Evolutionary conservation across 108 stramenopile species (phyloP).

Genomic region (Cyclotella distinguenda): DNA sequence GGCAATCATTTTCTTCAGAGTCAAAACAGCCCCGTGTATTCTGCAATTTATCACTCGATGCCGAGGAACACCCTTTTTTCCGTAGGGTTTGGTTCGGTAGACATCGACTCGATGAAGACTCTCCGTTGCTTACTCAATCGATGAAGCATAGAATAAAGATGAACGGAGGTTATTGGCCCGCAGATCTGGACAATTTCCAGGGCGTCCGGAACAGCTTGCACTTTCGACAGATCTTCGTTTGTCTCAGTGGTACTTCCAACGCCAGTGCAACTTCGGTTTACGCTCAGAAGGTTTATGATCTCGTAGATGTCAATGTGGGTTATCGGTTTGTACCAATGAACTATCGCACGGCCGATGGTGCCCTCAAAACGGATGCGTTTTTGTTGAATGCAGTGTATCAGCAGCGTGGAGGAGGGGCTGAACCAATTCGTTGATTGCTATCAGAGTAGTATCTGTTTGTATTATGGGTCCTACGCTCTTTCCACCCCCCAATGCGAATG

Average conservation of each 20-base stretch:
- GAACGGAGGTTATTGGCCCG: slow-evolving; percentile 73
- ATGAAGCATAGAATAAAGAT: slow-evolving; percentile 53
- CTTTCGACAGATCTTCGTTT: slow-evolving; percentile 78
- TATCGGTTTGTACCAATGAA: slow-evolving; percentile 61
- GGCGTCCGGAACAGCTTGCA: slow-evolving; percentile 56
- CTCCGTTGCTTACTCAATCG: slow-evolving; percentile 62
- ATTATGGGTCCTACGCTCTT: too few relatives aligned
- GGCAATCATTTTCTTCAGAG: background rate
- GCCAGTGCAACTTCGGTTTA: slow-evolving; percentile 66
- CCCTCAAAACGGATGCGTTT: slow-evolving; percentile 29
- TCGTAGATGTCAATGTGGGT: slow-evolving; percentile 71
- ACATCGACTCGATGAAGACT: slow-evolving; percentile 69
- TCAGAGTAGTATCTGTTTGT: too few relatives aligned
- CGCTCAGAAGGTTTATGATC: slow-evolving; percentile 80
- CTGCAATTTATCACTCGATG: slow-evolving; percentile 65
- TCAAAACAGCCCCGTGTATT: slow-evolving; percentile 57
- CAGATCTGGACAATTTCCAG: slow-evolving; percentile 49
- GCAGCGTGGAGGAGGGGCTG: slow-evolving; percentile 43
- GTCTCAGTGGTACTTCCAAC: slow-evolving; percentile 72
- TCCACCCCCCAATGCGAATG: too few relatives aligned
- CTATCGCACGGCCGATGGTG: slow-evolving; percentile 23
- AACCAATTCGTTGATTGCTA: slow-evolving; percentile 27
- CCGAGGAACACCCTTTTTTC: slow-evolving; percentile 76
- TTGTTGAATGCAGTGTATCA: slow-evolving; percentile 38
- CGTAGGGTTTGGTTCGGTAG: slow-evolving; percentile 75